Conservation (phyloP, 2,329 filamentous ascomycete genomes). For the Cladosporium sp. region DNA sequence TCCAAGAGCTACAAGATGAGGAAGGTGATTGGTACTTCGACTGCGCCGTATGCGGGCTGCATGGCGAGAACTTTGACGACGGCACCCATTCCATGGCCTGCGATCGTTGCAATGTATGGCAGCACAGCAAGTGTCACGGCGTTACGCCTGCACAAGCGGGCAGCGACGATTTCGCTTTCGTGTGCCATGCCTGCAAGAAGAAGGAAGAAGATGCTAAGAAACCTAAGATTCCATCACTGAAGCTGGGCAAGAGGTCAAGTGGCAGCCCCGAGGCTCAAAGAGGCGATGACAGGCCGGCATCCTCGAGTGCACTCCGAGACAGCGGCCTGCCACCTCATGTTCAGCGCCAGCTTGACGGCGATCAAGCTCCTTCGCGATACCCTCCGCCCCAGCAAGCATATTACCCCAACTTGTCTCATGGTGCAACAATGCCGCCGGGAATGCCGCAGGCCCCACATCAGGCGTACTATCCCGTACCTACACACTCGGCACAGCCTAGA, state of each 20-base stretch:
- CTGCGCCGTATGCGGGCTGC: conserved; percentile 76
- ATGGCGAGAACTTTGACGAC: conserved; percentile 85
- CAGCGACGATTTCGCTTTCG: conserved; percentile 76
- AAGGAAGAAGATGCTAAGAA: conserved; percentile 57
- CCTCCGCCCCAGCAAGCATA: conserved; percentile 1
- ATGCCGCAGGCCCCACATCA: not conserved
- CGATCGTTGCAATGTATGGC: conserved; percentile 91
- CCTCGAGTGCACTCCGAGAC: conserved; percentile 10
- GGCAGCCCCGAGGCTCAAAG: conserved; percentile 21
- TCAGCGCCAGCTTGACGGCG: conserved; percentile 23
- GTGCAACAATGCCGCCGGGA: not conserved
- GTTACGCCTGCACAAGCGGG: conserved; percentile 76
- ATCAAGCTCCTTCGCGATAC: conserved; percentile 1
- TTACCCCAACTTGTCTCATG: not conserved
- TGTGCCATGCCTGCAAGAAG: conserved; percentile 71
- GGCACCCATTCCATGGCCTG: conserved; percentile 90
- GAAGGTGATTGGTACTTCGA: conserved; percentile 93
- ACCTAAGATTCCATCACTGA: conserved; percentile 57
- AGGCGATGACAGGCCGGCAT: not conserved
- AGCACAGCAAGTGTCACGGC: conserved; percentile 87
- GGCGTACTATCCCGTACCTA: conserved; percentile 6
- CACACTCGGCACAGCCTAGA: conserved; percentile 11
- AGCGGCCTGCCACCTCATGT: conserved; percentile 20
- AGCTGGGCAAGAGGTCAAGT: conserved; percentile 40
- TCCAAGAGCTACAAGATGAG: conserved; percentile 61